phyloP scores from a whole-genome alignment of 148 eudicot species.

The Vaccinium corymbosum region DNA sequence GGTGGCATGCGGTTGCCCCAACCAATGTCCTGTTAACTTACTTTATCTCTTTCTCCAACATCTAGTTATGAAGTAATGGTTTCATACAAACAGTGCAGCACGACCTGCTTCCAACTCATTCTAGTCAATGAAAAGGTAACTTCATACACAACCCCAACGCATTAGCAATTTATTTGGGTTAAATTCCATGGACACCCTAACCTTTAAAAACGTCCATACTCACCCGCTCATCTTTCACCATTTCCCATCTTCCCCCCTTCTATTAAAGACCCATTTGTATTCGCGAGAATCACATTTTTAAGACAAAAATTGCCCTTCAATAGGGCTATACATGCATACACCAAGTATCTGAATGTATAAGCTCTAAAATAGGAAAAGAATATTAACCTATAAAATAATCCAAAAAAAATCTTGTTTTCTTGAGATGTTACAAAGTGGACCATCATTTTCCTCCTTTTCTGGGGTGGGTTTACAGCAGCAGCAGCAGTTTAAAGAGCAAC shows the following conservation, averaged over 20 bases:
- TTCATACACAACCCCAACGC: not conserved
- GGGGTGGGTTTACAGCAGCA: constrained; percentile 35
- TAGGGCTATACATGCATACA: too few species aligned
- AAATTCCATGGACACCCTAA: too few species aligned
- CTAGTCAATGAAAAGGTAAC: not conserved
- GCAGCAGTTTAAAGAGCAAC: constrained; percentile 9
- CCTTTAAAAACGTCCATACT: too few species aligned
- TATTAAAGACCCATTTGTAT: too few species aligned
- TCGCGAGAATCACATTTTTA: too few species aligned
- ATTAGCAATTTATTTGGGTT: too few species aligned
- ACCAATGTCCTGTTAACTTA: not conserved
- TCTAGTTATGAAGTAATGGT: not conserved
- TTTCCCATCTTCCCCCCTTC: too few species aligned
- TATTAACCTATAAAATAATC: too few species aligned
- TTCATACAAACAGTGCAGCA: not conserved
- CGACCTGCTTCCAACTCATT: not conserved
- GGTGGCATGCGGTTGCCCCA: not conserved
- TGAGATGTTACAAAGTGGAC: constrained; percentile 38
- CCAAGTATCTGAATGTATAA: too few species aligned
- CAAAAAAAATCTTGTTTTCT: constrained; percentile 17
- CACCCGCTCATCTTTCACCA: too few species aligned
- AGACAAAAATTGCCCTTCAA: too few species aligned
- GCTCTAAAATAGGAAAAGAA: too few species aligned
- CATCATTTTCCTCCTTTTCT: constrained; percentile 11
- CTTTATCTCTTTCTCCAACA: not conserved